Evolutionary conservation across 106 monocot species (phyloP).

Genomic region (Dioscorea alata): DNA sequence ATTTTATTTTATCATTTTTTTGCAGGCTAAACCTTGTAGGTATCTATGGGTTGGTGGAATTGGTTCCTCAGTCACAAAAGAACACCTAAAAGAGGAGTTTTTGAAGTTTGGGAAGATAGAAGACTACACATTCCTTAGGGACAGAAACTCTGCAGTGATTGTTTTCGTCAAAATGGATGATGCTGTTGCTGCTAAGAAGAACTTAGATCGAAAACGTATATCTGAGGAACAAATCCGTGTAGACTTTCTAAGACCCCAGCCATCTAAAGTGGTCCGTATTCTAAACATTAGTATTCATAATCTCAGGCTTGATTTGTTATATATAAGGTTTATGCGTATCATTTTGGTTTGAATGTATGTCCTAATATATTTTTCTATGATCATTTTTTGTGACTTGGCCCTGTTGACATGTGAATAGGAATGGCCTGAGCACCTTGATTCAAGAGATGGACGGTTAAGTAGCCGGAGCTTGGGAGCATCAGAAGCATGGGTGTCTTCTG

Average conservation of each 20-base stretch:
- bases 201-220: slow-evolving; percentile 67
- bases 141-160: slow-evolving; percentile 76
- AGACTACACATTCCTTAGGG: slow-evolving; percentile 45
- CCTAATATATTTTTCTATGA: neutral
- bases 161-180: slow-evolving; percentile 63
- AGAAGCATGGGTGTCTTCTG: slow-evolving; percentile 18
- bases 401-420: slow-evolving; percentile 21
- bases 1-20: neutral
- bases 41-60: slow-evolving; percentile 89
- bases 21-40: slow-evolving; percentile 82
- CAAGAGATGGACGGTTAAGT: slow-evolving; percentile 13
- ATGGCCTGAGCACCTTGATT: slow-evolving; percentile 32
- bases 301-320: too few relatives aligned
- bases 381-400: neutral
- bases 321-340: neutral
- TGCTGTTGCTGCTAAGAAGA: slow-evolving; percentile 80
- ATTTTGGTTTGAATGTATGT: neutral
- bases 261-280: slow-evolving; percentile 42
- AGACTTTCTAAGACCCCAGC: slow-evolving; percentile 69
- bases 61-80: slow-evolving; percentile 50
- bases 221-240: slow-evolving; percentile 73
- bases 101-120: slow-evolving; percentile 84
- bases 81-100: slow-evolving; percentile 72
- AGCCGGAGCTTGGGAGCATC: slow-evolving; percentile 11
- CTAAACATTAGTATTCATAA: neutral